Conservation (phyloP, 805 yeast genomes). For the Metschnikowia vanudenii region DNA sequence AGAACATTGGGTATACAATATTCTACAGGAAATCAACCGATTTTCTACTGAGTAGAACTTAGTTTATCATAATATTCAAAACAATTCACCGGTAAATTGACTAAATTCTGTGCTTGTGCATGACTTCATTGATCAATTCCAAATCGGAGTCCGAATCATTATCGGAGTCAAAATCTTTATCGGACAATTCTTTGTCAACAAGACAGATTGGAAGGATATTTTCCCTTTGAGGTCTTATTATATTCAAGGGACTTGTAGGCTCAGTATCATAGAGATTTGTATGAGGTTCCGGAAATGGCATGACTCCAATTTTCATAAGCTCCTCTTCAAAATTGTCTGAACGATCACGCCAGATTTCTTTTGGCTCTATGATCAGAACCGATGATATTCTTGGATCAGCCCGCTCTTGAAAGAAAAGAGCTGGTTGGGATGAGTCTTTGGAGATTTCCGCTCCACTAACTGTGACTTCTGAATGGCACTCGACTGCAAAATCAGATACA, state of each 20-base stretch:
- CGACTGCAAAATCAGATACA: constrained; percentile 9
- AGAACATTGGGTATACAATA: constrained; percentile 71
- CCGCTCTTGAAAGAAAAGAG: neutral
- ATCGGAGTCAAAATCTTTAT: constrained; percentile 12
- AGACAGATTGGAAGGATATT: neutral
- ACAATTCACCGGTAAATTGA: neutral
- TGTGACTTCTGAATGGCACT: neutral
- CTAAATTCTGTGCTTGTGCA: constrained; percentile 4
- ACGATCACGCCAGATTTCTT: constrained; percentile 8
- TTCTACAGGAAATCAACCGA: constrained; percentile 47
- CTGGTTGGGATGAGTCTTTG: neutral
- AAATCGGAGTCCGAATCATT: constrained; percentile 17
- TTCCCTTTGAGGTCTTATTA: constrained; percentile 1
- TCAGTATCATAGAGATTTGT: neutral
- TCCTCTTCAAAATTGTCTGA: constrained; percentile 10
- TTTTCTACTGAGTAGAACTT: constrained; percentile 2
- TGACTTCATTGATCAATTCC: constrained; percentile 21
- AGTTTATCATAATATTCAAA: neutral
- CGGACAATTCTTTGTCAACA: neutral
- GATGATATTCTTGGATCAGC: constrained; percentile 5
- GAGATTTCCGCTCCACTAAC: neutral
- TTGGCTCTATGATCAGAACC: constrained; percentile 11
- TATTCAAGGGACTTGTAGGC: constrained; percentile 13
- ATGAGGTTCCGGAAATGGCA: constrained; percentile 1
- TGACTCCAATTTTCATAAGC: constrained; percentile 14